A percentile compares a stretch with the other conserved stretches of the same genome.
Conservation (phyloP, 306 rosid species). For the Adenanthera pavonina region DNA sequence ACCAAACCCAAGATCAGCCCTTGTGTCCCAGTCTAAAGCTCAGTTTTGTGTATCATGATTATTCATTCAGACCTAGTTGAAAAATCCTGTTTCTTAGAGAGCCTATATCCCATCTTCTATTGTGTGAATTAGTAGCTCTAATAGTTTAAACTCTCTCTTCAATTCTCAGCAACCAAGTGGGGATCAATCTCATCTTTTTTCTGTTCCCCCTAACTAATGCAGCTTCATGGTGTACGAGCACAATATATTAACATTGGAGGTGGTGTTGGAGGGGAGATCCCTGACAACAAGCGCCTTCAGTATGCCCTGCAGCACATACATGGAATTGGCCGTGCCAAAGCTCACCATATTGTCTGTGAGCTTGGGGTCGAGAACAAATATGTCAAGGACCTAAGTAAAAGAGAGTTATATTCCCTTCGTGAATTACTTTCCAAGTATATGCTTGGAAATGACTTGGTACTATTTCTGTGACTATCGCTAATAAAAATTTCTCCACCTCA, state of each 20-base stretch:
- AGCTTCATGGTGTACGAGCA: slow-evolving; percentile 52
- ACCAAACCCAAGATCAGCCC: neutral
- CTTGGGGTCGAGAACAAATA: slow-evolving; percentile 68
- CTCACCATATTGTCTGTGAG: slow-evolving; percentile 67
- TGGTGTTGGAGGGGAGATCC: slow-evolving; percentile 78
- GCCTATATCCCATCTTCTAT: neutral
- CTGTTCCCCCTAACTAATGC: slow-evolving; percentile 27
- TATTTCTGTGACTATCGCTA: neutral
- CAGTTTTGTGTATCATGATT: neutral
- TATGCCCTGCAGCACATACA: slow-evolving; percentile 70
- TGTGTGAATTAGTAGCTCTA: neutral
- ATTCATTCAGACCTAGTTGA: neutral
- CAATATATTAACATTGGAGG: slow-evolving; percentile 66
- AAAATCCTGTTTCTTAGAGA: neutral
- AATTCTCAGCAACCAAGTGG: neutral
- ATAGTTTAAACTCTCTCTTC: neutral
- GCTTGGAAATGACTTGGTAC: slow-evolving; percentile 72
- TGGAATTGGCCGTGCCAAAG: slow-evolving; percentile 69
- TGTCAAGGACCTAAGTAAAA: slow-evolving; percentile 70
- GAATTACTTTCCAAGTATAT: slow-evolving; percentile 67
- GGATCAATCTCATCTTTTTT: slow-evolving; percentile 1
- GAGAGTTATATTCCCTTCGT: slow-evolving; percentile 64
- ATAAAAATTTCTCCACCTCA: neutral
- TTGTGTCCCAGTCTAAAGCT: neutral
- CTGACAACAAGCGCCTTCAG: slow-evolving; percentile 66